Base-by-base conservation (phyloP, 139 green algal genomes). In the Mesotaenium endlicherianum region DNA sequence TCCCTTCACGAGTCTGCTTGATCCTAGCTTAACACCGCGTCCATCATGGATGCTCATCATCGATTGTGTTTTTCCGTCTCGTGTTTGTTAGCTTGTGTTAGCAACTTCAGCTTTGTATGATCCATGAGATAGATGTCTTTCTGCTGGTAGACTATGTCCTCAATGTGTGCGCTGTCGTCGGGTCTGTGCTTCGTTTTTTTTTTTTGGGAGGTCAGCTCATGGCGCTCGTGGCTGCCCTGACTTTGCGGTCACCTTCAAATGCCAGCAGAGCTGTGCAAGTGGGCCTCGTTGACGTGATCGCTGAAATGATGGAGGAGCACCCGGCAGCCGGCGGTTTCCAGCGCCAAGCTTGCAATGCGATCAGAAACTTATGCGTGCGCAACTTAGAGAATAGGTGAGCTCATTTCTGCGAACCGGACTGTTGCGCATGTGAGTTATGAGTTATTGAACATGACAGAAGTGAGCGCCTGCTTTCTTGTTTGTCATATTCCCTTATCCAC, bases 341-440 rank as follows among this genome's bases (percentile, higher is more conserved):
- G 58, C 38, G 77, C 34, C 58, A 84, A n/a, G 77, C 77, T 5
- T 84, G 77, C 58, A 45, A 79, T 34, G 30, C 80, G 58, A 26
- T 84, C 16, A 57, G 77, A n/a, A 84, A 84, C 58, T 57, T 84
- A 5, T 57, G 30, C 11, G 77, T 79, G 45, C 77, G 77, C 57
- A 84, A 84, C 68, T 57, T 57, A 5, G 77, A 84, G 20, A 79
- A 70, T 57, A 77, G 77, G 58, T 84, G 58, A 2, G 55, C 42
- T 16, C 14, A 26, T 38, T 38, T 16, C 11, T 38, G 16, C 64
- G 50, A 64, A 34, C 50, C 50, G 50, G 20, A 64, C 50, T 34
- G 20, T 34, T 64, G 20, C 50, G 20, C 50, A 34, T 64, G 20
- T 26, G 50, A 34, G 20, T 64, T 64, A 34, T 34, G 50, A 26